Base-by-base conservation (phyloP, 148 eudicot species). In the Diospyros lotus region DNA sequence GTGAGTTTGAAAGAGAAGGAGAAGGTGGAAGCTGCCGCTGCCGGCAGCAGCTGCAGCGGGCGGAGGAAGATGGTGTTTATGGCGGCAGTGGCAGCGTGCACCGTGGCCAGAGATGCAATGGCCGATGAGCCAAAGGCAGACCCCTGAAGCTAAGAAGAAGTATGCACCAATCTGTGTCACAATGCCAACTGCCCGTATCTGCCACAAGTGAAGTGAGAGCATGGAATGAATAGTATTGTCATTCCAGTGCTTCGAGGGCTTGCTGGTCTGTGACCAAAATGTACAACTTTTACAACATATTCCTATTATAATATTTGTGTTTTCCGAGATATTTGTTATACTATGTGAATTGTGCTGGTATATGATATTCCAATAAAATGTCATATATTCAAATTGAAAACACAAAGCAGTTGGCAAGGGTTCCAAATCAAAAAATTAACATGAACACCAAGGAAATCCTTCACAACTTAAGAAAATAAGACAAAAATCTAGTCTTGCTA, bases 101-200 rank as follows among this genome's bases (percentile, higher is more conserved):
- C 89, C 17, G 17, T 86, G 0, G 90, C 88, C 0, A 80, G 78
- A 50, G 77, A 83, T 2, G 96, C 91, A 2, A 72, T 78, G 84
- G 96, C 92, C 1, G 93, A 82, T 4, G 89, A 91, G 82, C 98
- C 94, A 4, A 85, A 85, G 76, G 76, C 75, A 2, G 41, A 86
- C 78, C 1, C 75, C 79, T 0, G 98, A 85, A 10, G 98, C 98
- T 10, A 93, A 93, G 81, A 87, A 93, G 94, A 93, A 93, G 88
- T 93, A 93, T 73, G 81, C 76, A 4, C 80, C 86, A 0, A 63
- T 93, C n/a, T 90, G 96, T 70, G 89, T 89, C 8, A 78, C 94
- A 3, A 88, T 83, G 87, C 98, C 94, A 1, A 86, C 96, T 42
- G 98, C 98, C 12, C 89, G 84, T 5, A 74, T 91, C 63, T 93